Evolutionary conservation across 345 rosid genomes (phyloP).

Genomic region (Citrus medica): DNA sequence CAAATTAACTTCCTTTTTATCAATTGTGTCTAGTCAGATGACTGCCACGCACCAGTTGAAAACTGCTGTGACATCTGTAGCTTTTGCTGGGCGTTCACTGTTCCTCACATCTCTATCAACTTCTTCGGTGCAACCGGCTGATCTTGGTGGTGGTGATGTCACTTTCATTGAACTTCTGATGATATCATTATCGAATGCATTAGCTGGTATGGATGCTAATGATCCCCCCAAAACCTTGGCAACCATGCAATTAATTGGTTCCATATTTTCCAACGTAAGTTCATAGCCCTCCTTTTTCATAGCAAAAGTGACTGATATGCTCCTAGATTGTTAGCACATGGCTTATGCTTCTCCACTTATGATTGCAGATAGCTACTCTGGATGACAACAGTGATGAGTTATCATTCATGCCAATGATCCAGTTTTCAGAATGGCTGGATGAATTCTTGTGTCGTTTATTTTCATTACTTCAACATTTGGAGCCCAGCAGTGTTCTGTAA

Average conservation of each 20-base stretch:
- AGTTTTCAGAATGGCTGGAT: constrained; percentile 95
- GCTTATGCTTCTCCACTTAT: constrained; percentile 8
- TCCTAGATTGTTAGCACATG: not conserved
- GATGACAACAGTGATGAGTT: constrained; percentile 62
- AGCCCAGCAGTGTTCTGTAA: constrained; percentile 88
- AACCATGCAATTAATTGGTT: constrained; percentile 94
- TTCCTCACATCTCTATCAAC: constrained; percentile 66
- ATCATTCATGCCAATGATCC: constrained; percentile 71
- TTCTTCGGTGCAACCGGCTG: constrained; percentile 43
- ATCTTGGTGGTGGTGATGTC: constrained; percentile 44
- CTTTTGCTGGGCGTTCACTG: constrained; percentile 92
- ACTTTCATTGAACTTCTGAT: constrained; percentile 59
- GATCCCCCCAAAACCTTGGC: constrained; percentile 99
- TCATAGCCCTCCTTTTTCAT: constrained; percentile 4
- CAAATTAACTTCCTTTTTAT: constrained; percentile 35
- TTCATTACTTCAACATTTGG: constrained; percentile 86
- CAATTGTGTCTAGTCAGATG: constrained; percentile 72
- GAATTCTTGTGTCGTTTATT: constrained; percentile 90
- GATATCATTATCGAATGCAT: constrained; percentile 85
- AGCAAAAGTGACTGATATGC: not conserved
- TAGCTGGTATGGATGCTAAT: constrained; percentile 99
- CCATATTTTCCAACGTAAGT: constrained; percentile 97
- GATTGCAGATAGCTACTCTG: constrained; percentile 67
- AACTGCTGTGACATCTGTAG: constrained; percentile 94
- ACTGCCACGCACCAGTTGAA: constrained; percentile 99